A percentile compares a stretch with the other conserved stretches of the same genome.
phyloP scores from a whole-genome alignment of 768 basidiomycete genomes.

The Termitomyces sp. region DNA sequence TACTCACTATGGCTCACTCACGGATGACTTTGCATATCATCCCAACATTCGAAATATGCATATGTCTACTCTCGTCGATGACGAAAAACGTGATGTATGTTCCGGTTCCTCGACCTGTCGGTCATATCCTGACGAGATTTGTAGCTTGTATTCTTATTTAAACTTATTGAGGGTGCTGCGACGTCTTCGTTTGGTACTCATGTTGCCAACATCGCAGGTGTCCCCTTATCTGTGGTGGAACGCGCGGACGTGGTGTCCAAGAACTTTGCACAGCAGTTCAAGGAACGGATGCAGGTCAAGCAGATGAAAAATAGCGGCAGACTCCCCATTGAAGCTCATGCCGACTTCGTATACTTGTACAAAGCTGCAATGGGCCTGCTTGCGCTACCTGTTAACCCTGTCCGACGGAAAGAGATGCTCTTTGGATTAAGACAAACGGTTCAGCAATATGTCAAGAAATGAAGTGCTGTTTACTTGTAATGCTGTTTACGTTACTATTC shows the following conservation, averaged over 20 bases:
- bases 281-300: conserved; percentile 68
- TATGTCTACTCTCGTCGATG: conserved; percentile 93
- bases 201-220: conserved; percentile 93
- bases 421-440: conserved; percentile 44
- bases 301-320: conserved; percentile 49
- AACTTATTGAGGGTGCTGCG: conserved; percentile 85
- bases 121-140: neutral
- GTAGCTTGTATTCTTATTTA: conserved; percentile 92
- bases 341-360: conserved; percentile 84
- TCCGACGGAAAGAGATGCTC: conserved; percentile 52
- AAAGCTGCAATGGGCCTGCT: conserved; percentile 54
- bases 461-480: neutral
- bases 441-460: conserved; percentile 19
- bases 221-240: conserved; percentile 79
- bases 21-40: conserved; percentile 90
- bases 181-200: conserved; percentile 90
- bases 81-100: conserved; percentile 81
- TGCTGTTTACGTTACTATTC: conserved; percentile 2
- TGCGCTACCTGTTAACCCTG: conserved; percentile 50
- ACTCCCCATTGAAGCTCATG: conserved; percentile 79
- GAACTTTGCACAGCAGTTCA: conserved; percentile 86
- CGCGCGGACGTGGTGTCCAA: conserved; percentile 86
- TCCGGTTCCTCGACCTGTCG: neutral
- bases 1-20: conserved; percentile 94
- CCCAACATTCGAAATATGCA: conserved; percentile 93